Conservation (phyloP, 176 grass and related monocot species). For the Juncus effusus region DNA sequence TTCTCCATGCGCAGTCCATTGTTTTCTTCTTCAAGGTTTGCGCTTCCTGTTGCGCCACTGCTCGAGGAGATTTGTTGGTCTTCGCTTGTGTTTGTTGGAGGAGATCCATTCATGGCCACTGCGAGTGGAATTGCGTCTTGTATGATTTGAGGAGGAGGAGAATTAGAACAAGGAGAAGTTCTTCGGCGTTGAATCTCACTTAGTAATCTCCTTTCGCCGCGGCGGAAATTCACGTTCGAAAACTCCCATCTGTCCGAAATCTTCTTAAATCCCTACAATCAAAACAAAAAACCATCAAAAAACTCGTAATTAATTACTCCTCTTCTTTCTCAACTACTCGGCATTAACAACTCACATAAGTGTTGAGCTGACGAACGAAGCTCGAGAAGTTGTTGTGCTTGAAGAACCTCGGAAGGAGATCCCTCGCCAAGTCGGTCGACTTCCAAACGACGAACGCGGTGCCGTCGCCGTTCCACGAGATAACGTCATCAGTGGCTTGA, state of each 20-base stretch:
- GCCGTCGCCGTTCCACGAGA: constrained; percentile 67
- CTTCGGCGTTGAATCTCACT: constrained; percentile 65
- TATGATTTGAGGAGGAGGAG: neutral
- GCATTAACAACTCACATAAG: constrained; percentile 44
- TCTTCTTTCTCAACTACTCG: neutral
- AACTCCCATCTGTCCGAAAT: constrained; percentile 86
- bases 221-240: constrained; percentile 60
- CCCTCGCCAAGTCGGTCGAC: constrained; percentile 56
- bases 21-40: constrained; percentile 26
- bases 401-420: constrained; percentile 67
- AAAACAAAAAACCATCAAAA: neutral
- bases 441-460: constrained; percentile 59
- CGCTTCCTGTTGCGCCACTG: neutral
- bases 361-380: constrained; percentile 89
- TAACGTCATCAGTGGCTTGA: constrained; percentile 38
- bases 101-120: constrained; percentile 25
- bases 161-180: constrained; percentile 2
- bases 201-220: constrained; percentile 64
- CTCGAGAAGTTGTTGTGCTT: constrained; percentile 95
- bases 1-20: constrained; percentile 68
- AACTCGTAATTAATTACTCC: neutral
- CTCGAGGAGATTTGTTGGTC: constrained; percentile 48
- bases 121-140: constrained; percentile 25
- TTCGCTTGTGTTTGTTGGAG: constrained; percentile 58
- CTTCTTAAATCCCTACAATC: constrained; percentile 65